These are phyloP conservation scores for Rhinocladiella similis DNA, from an alignment of 2,329 filamentous ascomycete species.

Conservation along the genomic window DNA sequence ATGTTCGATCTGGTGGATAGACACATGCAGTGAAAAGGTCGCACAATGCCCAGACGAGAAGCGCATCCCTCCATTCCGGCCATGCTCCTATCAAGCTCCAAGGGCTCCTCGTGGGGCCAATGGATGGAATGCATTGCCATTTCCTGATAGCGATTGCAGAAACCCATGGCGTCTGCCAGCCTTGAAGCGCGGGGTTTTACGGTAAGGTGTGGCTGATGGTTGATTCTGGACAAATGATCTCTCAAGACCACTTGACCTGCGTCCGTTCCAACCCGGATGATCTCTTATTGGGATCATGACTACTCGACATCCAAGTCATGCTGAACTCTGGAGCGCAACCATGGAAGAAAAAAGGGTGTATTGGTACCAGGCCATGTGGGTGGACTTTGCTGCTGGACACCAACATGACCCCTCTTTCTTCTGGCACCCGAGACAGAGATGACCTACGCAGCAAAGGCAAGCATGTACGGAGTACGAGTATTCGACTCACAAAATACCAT, in stretches of 20 bases:
- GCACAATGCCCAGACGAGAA: slow-evolving; percentile 2
- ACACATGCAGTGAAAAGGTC: slow-evolving; percentile 4
- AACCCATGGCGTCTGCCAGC: slow-evolving; percentile 9
- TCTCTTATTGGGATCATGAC: slow-evolving; percentile 16
- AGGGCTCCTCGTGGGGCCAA: neutral
- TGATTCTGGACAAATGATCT: slow-evolving; percentile 16
- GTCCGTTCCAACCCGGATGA: slow-evolving; percentile 9
- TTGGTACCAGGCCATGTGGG: slow-evolving; percentile 15
- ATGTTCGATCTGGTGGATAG: neutral
- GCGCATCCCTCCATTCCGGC: neutral
- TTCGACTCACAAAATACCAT: neutral
- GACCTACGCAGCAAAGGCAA: neutral
- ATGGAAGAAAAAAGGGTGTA: slow-evolving; percentile 15
- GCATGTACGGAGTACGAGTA: neutral
- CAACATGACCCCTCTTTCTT: slow-evolving; percentile 18
- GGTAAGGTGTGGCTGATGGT: slow-evolving; percentile 8
- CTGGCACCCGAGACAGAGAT: slow-evolving; percentile 14
- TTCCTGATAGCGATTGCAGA: slow-evolving; percentile 11
- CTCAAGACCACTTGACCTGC: slow-evolving; percentile 10
- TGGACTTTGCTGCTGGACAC: slow-evolving; percentile 1
- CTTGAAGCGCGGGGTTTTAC: slow-evolving; percentile 7
- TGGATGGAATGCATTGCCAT: neutral
- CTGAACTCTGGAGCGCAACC: neutral
- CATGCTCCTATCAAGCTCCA: slow-evolving; percentile 3
- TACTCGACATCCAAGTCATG: slow-evolving; percentile 22